phyloP scores from a whole-genome alignment of 2,329 filamentous ascomycete species.

The Sporothrix protearum region DNA sequence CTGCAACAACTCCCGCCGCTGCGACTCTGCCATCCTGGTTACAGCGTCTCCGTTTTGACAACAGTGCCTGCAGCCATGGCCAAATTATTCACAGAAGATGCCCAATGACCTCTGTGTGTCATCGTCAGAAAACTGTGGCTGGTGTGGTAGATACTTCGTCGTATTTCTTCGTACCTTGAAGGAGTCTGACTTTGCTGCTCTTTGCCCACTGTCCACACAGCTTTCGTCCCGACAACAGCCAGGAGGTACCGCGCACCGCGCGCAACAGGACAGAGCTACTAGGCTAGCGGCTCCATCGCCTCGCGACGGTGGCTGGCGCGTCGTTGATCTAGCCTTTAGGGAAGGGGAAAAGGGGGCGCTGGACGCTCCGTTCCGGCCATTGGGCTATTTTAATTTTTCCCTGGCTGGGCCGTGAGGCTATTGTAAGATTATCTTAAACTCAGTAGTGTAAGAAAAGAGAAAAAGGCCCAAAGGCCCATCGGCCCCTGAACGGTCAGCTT shows the following conservation, averaged over 20 bases:
- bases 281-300: constrained; percentile 28
- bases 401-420: background rate
- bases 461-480: background rate
- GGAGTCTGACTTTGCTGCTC: too few relatives aligned
- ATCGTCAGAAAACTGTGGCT: too few relatives aligned
- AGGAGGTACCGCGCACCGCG: background rate
- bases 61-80: background rate
- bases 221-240: background rate
- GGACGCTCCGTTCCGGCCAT: constrained; percentile 15
- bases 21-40: background rate
- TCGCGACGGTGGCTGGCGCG: constrained; percentile 29
- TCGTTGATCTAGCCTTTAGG: background rate
- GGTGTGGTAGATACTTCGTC: too few relatives aligned
- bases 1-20: background rate
- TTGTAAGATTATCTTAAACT: background rate
- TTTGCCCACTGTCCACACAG: background rate
- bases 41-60: background rate
- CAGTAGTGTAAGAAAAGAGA: background rate
- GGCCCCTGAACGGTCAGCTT: background rate
- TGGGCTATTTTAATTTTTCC: background rate
- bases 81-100: background rate
- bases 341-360: background rate
- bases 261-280: constrained; percentile 16
- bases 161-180: too few relatives aligned
- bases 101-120: background rate